Percentiles rank a stretch among this genome's conserved stretches.
These are phyloP conservation scores for Firmiana major DNA, from an alignment of 345 rosid species.

Conservation along the genomic window DNA sequence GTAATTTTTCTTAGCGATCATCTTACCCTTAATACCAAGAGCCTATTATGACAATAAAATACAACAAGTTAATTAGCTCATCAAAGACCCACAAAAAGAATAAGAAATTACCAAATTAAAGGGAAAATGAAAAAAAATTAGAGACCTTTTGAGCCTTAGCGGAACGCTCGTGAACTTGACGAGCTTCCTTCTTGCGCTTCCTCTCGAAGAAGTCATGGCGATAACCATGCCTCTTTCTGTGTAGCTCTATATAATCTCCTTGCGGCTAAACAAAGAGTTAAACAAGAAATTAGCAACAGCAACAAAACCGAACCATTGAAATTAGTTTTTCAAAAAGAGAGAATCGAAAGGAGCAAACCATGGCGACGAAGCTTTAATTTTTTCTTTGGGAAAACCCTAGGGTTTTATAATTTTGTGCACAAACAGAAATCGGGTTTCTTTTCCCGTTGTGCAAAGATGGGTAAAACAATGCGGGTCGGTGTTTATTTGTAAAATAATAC, in stretches of 20 bases:
- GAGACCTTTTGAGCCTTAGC: slow-evolving; percentile 56
- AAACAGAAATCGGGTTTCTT: background rate
- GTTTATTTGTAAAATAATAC: too few species aligned
- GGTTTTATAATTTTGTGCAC: background rate
- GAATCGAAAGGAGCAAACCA: background rate
- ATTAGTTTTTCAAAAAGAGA: background rate
- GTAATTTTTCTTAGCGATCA: slow-evolving; percentile 64
- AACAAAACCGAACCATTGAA: background rate
- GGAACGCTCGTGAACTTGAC: slow-evolving; percentile 77
- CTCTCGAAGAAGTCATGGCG: slow-evolving; percentile 78
- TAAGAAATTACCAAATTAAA: background rate
- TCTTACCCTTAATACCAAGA: slow-evolving; percentile 74
- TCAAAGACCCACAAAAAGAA: background rate
- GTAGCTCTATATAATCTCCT: slow-evolving; percentile 83
- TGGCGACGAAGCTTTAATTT: background rate
- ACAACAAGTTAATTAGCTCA: slow-evolving; percentile 6
- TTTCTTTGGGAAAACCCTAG: background rate
- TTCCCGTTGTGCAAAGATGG: background rate
- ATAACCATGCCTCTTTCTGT: slow-evolving; percentile 80
- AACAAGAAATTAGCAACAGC: background rate
- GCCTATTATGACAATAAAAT: slow-evolving; percentile 25
- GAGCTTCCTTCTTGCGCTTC: slow-evolving; percentile 91
- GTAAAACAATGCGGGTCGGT: background rate
- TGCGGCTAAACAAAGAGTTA: slow-evolving; percentile 50
- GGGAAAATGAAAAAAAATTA: background rate